Evolutionary conservation across 2,329 filamentous ascomycete species (phyloP), one percentile per base, ranked within the genome.

Genomic region (Pseudogymnoascus sp.): DNA sequence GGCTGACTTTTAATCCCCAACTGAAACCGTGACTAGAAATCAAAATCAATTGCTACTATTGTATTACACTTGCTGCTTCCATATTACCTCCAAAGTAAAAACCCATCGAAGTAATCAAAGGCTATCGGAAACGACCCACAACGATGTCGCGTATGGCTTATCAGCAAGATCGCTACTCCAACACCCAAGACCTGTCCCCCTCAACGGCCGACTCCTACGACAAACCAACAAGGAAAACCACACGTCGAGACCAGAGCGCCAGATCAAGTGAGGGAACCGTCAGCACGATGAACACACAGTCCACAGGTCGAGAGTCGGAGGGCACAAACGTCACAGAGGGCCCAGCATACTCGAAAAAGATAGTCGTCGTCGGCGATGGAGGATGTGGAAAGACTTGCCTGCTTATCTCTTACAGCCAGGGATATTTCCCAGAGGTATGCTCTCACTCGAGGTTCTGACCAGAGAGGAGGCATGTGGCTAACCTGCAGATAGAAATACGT

Each of bases 331-430:
- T 93, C 75, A 97, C 93, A 58, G 91, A 96, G 72, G 90, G 89
- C 22, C 92, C 93, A 3, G 84, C 90, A 62, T 97, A 94, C 77
- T 97, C 93, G 67, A 99, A 99, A 81, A 99, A 99, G 82, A 94
- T 99, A 73, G 94, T 99, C 47, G 94, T 99, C 59, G 94, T 99
- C 50, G 94, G 94, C 65, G 94, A 99, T 75, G 94, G 94, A 69
- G 94, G 94, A 65, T 99, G 94, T 76, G 94, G 94, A 70, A 99
- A 99, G 85, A 99, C 94, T 7, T 99, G 94, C 79, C 80, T 99
- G 68, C 80, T 99, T 75, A 99, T 99, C 76, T 97, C 92, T 77
- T 99, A 97, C 79, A 96, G 91, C 71, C 92, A 97, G 78, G 94
- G 94, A 63, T 96, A 96, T 75, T 99, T 99, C 73, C 94, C 94